phyloP scores from a whole-genome alignment of 495 filamentous ascomycete genomes.

The Penicillium bovifimosum region DNA sequence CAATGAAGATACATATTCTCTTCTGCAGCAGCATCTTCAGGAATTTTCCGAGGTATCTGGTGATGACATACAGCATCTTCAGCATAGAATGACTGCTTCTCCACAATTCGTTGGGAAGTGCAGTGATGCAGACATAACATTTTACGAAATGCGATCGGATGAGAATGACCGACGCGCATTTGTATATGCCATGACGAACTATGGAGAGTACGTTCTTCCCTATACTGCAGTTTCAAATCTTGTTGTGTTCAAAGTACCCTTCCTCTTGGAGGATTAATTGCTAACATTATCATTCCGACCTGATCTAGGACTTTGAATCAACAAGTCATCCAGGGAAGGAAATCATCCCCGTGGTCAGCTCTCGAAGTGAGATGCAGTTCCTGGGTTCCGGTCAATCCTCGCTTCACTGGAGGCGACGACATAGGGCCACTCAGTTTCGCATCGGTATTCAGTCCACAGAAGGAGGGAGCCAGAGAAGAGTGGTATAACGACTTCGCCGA shows the following conservation, averaged over 20 bases:
- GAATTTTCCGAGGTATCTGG: conserved; percentile 5
- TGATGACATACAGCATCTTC: conserved; percentile 5
- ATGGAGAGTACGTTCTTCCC: conserved; percentile 1
- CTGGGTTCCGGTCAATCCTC: conserved; percentile 10
- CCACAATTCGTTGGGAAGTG: too few relatives aligned
- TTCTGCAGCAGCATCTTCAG: conserved; percentile 4
- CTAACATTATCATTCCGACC: conserved; percentile 12
- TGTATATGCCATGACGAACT: conserved; percentile 9
- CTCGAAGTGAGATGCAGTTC: conserved; percentile 7
- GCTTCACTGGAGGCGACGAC: too few relatives aligned
- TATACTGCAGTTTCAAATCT: conserved; percentile 10
- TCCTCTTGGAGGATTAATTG: too few relatives aligned
- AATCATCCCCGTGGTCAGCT: neutral
- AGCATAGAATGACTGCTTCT: too few relatives aligned
- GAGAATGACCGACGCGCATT: conserved; percentile 3
- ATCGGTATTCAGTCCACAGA: neutral
- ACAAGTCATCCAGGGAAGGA: neutral
- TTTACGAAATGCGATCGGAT: conserved; percentile 4
- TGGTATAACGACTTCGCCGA: neutral
- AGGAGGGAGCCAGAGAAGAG: neutral
- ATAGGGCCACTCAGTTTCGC: too few relatives aligned
- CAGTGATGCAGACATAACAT: conserved; percentile 8
- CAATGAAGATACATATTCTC: too few relatives aligned
- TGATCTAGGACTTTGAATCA: neutral
- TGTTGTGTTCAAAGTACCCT: too few relatives aligned